These are phyloP conservation scores for Penicillium sp. DNA, from an alignment of 2,329 filamentous ascomycete genomes.

Conservation along the genomic window DNA sequence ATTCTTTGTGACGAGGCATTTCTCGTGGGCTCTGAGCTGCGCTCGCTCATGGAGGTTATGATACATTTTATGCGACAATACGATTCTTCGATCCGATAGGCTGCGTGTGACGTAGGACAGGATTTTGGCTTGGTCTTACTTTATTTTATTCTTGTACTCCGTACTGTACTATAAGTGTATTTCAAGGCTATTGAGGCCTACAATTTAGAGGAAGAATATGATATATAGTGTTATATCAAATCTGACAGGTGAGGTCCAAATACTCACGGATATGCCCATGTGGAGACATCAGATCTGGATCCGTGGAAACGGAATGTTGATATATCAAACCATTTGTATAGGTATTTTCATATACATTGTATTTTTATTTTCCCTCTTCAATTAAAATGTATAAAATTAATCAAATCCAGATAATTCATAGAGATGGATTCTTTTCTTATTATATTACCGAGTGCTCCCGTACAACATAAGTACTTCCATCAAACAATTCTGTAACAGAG, in stretches of 20 bases:
- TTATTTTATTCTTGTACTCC: background rate
- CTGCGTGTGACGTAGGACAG: background rate
- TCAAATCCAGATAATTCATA: background rate
- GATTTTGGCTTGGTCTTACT: background rate
- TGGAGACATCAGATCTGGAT: background rate
- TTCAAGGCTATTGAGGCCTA: background rate
- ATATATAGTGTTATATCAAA: background rate
- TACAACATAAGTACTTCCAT: too few species aligned
- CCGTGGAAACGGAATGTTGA: background rate
- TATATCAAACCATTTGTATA: background rate
- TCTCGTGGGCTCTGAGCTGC: constrained; percentile 26
- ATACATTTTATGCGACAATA: background rate
- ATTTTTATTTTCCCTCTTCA: too few species aligned
- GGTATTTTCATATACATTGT: too few species aligned
- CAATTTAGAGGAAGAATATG: background rate
- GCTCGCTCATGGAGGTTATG: constrained; percentile 22
- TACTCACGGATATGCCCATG: background rate
- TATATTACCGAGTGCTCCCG: too few species aligned
- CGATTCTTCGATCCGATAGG: background rate
- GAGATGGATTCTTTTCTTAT: background rate
- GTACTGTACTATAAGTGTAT: background rate
- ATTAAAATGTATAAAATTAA: too few species aligned
- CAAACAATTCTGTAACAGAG: background rate
- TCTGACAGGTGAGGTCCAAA: background rate
- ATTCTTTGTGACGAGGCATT: background rate